These are phyloP conservation scores for Monocercomonoides exilis DNA, from an alignment of 78 protist genomes.

Conservation along the genomic window DNA sequence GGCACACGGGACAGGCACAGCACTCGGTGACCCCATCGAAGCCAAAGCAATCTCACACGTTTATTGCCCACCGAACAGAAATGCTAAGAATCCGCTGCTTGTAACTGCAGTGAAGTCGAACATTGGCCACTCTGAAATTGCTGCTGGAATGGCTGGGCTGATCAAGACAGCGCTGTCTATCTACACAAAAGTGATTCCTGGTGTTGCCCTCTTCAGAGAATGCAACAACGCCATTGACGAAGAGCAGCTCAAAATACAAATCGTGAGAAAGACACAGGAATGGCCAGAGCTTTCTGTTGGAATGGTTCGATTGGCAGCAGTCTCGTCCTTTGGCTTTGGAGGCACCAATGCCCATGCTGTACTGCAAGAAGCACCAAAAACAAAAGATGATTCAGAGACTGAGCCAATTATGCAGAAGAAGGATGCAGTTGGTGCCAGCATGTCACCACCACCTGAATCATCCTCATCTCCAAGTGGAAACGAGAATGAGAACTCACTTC, in stretches of 20 bases:
- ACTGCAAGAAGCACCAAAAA: constrained; percentile 21
- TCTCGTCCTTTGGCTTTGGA: constrained; percentile 36
- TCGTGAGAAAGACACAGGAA: not conserved
- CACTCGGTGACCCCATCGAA: constrained; percentile 52
- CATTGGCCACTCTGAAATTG: constrained; percentile 25
- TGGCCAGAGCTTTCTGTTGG: not conserved
- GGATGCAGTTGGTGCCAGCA: not conserved
- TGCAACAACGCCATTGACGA: not conserved
- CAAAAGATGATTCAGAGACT: too few species aligned
- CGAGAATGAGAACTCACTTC: not conserved
- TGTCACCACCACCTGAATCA: not conserved
- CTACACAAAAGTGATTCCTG: not conserved
- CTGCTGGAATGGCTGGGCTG: constrained; percentile 34
- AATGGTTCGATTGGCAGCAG: not conserved
- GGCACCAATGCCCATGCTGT: constrained; percentile 25
- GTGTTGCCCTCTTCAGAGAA: not conserved
- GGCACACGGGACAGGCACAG: constrained; percentile 54
- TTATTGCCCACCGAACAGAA: not conserved
- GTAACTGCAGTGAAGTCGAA: constrained; percentile 24
- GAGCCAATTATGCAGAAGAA: too few species aligned
- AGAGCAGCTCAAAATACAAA: not conserved
- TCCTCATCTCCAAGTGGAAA: not conserved
- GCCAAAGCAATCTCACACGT: constrained; percentile 12
- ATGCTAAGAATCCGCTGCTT: not conserved
- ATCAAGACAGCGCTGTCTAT: constrained; percentile 22